A percentile compares a stretch with the other conserved stretches of the same genome.
Evolutionary conservation across 768 basidiomycete genomes (phyloP).

Genomic region (Austroboletus eburneus): DNA sequence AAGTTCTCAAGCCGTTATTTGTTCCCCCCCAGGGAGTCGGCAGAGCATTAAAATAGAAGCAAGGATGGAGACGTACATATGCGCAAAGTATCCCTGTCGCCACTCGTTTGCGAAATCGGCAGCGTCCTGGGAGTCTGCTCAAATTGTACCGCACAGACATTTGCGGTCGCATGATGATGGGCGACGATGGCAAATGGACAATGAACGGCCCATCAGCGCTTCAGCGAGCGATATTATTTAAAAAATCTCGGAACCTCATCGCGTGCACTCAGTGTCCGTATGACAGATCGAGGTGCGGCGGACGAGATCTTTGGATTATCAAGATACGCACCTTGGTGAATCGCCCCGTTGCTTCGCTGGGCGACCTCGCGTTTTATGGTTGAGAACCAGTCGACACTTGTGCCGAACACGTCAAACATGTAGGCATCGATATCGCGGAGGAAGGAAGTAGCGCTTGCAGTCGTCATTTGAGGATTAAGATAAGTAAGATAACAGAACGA

Average conservation of each 20-base stretch:
- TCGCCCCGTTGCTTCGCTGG: constrained; percentile 7
- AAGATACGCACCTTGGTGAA: constrained; percentile 14
- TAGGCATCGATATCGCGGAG: constrained; percentile 36
- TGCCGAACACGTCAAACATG: constrained; percentile 50
- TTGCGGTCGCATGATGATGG: no score
- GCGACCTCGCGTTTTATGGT: constrained; percentile 19
- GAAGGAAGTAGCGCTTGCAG: background rate
- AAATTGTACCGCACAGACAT: no score
- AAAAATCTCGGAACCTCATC: no score
- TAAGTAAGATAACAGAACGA: no score
- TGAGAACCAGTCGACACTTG: constrained; percentile 42
- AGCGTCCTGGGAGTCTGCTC: constrained; percentile 19
- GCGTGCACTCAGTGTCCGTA: no score
- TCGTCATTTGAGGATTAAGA: no score
- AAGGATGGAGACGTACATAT: constrained; percentile 17
- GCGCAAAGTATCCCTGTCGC: constrained; percentile 44
- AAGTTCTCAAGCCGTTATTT: no score
- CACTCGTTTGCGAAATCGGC: constrained; percentile 51
- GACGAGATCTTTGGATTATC: background rate
- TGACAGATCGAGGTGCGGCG: background rate
- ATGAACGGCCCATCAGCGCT: no score
- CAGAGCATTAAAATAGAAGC: no score
- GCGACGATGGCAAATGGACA: no score
- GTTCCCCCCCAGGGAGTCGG: no score
- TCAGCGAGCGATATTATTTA: no score